Evolutionary conservation across 768 basidiomycete species (phyloP), one percentile per base, ranked within the genome.

Genomic region (Lyophyllum semitale): DNA sequence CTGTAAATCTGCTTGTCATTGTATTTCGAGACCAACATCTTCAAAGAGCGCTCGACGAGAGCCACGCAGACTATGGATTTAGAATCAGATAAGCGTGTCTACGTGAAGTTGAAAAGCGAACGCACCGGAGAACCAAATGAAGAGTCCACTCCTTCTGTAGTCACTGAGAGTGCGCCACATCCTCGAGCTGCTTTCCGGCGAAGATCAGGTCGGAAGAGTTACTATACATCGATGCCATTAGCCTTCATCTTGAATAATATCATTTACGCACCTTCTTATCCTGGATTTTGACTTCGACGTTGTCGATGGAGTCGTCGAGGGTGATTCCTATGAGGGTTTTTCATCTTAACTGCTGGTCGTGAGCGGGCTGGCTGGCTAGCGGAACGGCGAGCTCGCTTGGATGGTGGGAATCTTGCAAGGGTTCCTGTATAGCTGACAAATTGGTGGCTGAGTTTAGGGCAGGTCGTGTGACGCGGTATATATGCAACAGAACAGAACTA

Each of bases 1-100:
- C 97, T 94, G 85, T 97, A 98, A 68, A 98, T 98, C 73, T 95
- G 93, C 84, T 96, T 96, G 78, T 97, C 94, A 80, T 98, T 98
- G 87, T 95, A 97, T 75, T 96, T 96, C 72, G 89, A 83, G 55
- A 97, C 97, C 58, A 98, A 86, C 38, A 94, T 93, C 78, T 98
- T 98, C 69, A 99, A 80, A 62, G 97, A 98, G 59, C 97, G 97
- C 79, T 99, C 97, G 63, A 99, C 98, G 81, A 99, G 97, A 97
- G 59, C 97, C 95, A 73, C 94, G 91, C 65, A 96, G 92, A 81
- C 91, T 91, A 61, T n/a, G 23, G 17, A 44, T 53, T 48, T 11
- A 38, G 9, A 46, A 43, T 18, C 4, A 27, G 50, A 15, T 43
- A 53, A 45, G 13, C 23, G 12, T 49, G 33, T n/a, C n/a, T 33